These are phyloP conservation scores for Chalciporus sp. DNA, from an alignment of 1,284 basidiomycete genomes.

Conservation along the genomic window DNA sequence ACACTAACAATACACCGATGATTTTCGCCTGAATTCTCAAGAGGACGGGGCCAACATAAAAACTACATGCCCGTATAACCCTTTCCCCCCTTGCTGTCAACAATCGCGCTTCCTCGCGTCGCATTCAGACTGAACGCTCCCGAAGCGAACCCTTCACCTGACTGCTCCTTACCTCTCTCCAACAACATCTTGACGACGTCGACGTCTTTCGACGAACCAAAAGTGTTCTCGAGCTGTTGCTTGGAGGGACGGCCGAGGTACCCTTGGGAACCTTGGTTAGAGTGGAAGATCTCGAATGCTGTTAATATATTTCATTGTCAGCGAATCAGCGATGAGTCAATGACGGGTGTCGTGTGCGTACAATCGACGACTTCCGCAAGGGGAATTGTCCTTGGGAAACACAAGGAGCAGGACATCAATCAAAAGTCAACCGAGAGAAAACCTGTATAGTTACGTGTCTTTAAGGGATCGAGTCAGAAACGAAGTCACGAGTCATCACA, in stretches of 20 bases:
- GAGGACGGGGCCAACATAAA: not conserved
- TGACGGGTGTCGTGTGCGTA: constrained; percentile 40
- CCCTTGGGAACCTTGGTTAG: constrained; percentile 72
- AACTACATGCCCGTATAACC: constrained; percentile 32
- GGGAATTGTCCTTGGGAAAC: constrained; percentile 55
- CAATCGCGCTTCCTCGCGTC: constrained; percentile 42
- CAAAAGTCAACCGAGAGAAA: constrained; percentile 18
- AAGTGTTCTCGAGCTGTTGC: constrained; percentile 74
- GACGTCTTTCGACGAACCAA: constrained; percentile 64
- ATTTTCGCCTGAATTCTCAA: not conserved
- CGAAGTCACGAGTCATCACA: constrained; percentile 14
- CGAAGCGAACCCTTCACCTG: constrained; percentile 45
- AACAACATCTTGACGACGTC: constrained; percentile 65
- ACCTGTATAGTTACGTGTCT: constrained; percentile 62
- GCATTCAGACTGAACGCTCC: constrained; percentile 31
- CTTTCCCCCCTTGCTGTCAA: constrained; percentile 48
- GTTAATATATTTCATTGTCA: not conserved
- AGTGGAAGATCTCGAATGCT: constrained; percentile 58
- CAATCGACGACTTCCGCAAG: constrained; percentile 75
- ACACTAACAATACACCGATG: constrained; percentile 26
- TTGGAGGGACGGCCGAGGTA: constrained; percentile 69
- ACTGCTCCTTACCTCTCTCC: constrained; percentile 60
- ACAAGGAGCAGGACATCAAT: constrained; percentile 14
- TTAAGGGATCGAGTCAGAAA: constrained; percentile 27
- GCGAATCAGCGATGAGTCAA: not conserved